Evolutionary conservation across 2,329 filamentous ascomycete species (phyloP).

Genomic region (Fusarium sp.): DNA sequence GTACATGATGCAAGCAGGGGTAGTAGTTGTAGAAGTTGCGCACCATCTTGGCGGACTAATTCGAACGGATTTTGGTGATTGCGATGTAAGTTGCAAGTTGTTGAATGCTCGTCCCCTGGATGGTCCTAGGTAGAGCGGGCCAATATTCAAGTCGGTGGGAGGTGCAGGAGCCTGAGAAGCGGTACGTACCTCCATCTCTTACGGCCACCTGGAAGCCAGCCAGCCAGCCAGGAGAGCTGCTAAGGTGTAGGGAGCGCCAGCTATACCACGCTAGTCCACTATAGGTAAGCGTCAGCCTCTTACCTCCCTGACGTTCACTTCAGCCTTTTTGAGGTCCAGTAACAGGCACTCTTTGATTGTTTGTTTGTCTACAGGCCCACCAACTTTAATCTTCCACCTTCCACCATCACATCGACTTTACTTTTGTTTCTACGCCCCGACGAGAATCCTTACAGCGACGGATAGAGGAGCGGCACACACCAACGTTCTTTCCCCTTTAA

Average conservation of each 20-base stretch:
- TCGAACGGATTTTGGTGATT: constrained; percentile 39
- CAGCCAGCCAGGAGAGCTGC: constrained; percentile 23
- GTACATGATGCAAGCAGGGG: constrained; percentile 16
- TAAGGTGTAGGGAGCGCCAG: constrained; percentile 11
- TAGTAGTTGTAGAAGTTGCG: constrained; percentile 31
- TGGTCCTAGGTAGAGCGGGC: constrained; percentile 46
- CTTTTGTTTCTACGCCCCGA: constrained; percentile 1
- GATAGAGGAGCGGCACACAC: constrained; percentile 9
- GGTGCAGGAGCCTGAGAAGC: constrained; percentile 30
- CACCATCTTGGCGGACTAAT: constrained; percentile 57
- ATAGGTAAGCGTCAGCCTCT: constrained; percentile 38
- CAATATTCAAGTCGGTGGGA: constrained; percentile 50
- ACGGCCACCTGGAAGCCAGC: constrained; percentile 41
- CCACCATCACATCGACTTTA: constrained; percentile 11
- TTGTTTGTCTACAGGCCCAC: constrained; percentile 15
- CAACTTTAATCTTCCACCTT: constrained; percentile 19
- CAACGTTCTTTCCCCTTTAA: neutral
- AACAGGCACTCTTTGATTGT: constrained; percentile 15
- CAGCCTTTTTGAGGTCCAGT: constrained; percentile 40
- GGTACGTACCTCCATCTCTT: constrained; percentile 45
- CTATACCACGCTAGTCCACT: constrained; percentile 35
- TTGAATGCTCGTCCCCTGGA: constrained; percentile 48
- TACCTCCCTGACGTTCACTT: constrained; percentile 21
- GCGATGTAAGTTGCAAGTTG: constrained; percentile 39
- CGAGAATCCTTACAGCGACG: neutral